Evolutionary conservation across 768 basidiomycete genomes (phyloP), one percentile per base, ranked within the genome.

Genomic region (Dioszegia aurantiaca): DNA sequence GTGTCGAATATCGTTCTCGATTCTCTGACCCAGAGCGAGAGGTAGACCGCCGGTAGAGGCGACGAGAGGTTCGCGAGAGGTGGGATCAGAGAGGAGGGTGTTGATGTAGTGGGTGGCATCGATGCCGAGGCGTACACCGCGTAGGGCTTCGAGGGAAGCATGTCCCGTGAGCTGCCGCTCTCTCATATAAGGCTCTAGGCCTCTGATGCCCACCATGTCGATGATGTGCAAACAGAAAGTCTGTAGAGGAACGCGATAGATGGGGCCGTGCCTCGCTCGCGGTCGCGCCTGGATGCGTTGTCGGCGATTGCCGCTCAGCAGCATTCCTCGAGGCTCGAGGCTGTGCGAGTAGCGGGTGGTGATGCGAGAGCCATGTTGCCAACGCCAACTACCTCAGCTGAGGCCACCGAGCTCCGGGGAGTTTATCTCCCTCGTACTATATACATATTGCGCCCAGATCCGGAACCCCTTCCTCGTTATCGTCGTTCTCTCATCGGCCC

Each of bases 21-120:
- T 90, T 21, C 74, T 63, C 1, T 66, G 49, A 9, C 86, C 87
- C 55, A 99, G 82, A 45, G 90, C 87, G 57, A 97, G 83, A 0
- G 94, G 95, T 17, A 93, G 83, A 37, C 95, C 95, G 19, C 95
- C 95, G 1, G 93, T 94, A 0, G 94, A 92, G 0, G 93, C 89
- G 12, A 97, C 84, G 31, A 97, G 83, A 14, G 92, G 88, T 80
- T 99, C 95, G 31, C 88, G 84, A 17, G 90, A 85, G 59, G 80
- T 84, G 23, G 90, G 87, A 17, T 72, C 63, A 46, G 72, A 63
- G 16, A 86, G 86, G 63, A 98, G 81, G 43, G 82, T 81, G 53
- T 86, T 82, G 39, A 99, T 81, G 78, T 98, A 99, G 77, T 87
- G 86, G 2, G 87, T 86, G 2, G 91, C 92, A 82, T 99, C 94